phyloP scores from a whole-genome alignment of 345 rosid genomes.

The Brassica carinata region DNA sequence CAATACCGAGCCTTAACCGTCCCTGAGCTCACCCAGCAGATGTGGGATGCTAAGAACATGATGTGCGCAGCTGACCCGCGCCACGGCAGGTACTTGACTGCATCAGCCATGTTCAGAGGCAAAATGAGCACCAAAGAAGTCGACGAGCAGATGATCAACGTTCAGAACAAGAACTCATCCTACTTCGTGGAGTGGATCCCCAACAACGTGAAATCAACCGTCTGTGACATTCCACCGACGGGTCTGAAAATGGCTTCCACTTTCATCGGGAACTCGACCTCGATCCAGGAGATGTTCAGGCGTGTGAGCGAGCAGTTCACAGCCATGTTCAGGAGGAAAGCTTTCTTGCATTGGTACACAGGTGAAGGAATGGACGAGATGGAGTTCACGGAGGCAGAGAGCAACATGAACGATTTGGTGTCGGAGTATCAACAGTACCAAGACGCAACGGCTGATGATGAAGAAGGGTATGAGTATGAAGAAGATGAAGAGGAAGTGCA shows the following conservation, averaged over 20 bases:
- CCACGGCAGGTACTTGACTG: conserved; percentile 73
- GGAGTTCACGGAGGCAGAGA: conserved; percentile 85
- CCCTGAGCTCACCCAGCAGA: conserved; percentile 79
- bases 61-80: conserved; percentile 87
- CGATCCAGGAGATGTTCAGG: conserved; percentile 78
- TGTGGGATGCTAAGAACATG: conserved; percentile 91
- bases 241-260: conserved; percentile 81
- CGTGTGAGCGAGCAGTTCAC: conserved; percentile 79
- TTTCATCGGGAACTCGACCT: conserved; percentile 79
- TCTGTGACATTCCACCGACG: conserved; percentile 78
- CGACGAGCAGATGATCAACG: conserved; percentile 75
- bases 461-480: conserved; percentile 58
- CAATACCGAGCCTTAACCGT: conserved; percentile 73
- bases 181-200: conserved; percentile 86
- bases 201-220: conserved; percentile 75
- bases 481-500: conserved; percentile 57
- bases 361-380: conserved; percentile 90
- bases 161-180: conserved; percentile 79
- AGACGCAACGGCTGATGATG: conserved; percentile 79
- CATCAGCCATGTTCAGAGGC: conserved; percentile 81
- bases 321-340: conserved; percentile 74
- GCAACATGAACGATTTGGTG: conserved; percentile 80
- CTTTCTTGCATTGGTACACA: conserved; percentile 81
- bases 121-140: conserved; percentile 88
- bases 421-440: conserved; percentile 80